Evolutionary conservation across 139 green algal genomes (phyloP).

Genomic region (Yamagishiella unicocca): DNA sequence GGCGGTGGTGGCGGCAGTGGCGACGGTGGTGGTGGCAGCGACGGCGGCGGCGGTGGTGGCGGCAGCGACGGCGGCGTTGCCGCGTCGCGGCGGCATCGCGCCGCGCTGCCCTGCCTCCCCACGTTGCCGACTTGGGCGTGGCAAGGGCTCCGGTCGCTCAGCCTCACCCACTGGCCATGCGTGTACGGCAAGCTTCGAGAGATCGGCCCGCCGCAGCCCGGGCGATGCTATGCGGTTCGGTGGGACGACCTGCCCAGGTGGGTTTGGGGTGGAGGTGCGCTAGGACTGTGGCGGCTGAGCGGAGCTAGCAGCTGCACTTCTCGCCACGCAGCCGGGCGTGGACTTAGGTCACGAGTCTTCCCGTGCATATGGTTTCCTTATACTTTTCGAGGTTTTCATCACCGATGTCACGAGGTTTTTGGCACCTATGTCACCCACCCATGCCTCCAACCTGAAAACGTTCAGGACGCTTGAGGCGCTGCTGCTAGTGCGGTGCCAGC

Average conservation of each 20-base stretch:
- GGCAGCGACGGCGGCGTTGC: neutral
- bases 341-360: too few relatives aligned
- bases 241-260: slow-evolving; percentile 34
- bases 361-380: too few relatives aligned
- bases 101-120: neutral
- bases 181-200: slow-evolving; percentile 31
- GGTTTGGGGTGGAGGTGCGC: too few relatives aligned
- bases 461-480: slow-evolving; percentile 23
- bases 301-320: too few relatives aligned
- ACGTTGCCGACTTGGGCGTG: slow-evolving; percentile 26
- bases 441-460: too few relatives aligned
- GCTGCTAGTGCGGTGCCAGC: slow-evolving; percentile 45
- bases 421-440: too few relatives aligned
- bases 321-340: too few relatives aligned
- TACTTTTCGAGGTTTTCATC: too few relatives aligned
- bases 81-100: neutral
- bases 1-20: slow-evolving; percentile 3
- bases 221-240: neutral
- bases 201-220: slow-evolving; percentile 8
- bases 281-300: too few relatives aligned
- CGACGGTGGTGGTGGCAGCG: neutral
- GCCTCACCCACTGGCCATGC: slow-evolving; percentile 29
- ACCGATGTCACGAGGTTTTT: too few relatives aligned
- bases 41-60: neutral
- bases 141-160: slow-evolving; percentile 11